These are phyloP conservation scores for Taxillus chinensis DNA, from an alignment of 164 flowering plant species.

Conservation along the genomic window DNA sequence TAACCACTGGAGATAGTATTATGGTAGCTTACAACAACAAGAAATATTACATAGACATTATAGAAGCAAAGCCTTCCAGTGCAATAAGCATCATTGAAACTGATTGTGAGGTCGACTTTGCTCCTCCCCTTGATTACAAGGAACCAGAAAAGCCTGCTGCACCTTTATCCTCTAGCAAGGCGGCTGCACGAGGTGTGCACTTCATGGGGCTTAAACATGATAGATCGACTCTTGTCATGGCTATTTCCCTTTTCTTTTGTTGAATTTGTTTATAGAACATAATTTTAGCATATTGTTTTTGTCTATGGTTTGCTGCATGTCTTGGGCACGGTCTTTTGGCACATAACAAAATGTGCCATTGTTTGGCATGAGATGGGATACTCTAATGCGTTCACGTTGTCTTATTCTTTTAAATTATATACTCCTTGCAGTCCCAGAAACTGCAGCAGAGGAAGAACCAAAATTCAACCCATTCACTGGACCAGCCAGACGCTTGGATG, in stretches of 20 bases:
- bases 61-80: conserved; percentile 79
- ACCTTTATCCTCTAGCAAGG: conserved; percentile 33
- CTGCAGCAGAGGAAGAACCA: conserved; percentile 50
- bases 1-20: conserved; percentile 87
- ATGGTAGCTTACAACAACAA: conserved; percentile 92
- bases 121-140: conserved; percentile 92
- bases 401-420: neutral
- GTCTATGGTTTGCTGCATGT: too few species aligned
- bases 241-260: neutral
- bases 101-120: conserved; percentile 97
- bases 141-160: conserved; percentile 67
- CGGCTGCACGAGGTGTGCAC: conserved; percentile 44
- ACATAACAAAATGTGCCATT: too few species aligned
- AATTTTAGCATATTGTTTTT: too few species aligned
- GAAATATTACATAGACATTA: conserved; percentile 79
- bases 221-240: neutral
- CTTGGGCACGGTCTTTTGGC: too few species aligned
- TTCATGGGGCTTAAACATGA: neutral
- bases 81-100: conserved; percentile 90
- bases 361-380: too few species aligned
- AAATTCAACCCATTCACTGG: conserved; percentile 78
- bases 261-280: too few species aligned
- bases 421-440: conserved; percentile 40
- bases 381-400: neutral
- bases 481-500: conserved; percentile 78